These are phyloP conservation scores for Coprinopsis strossmayeri DNA, from an alignment of 768 basidiomycete species.

Conservation along the genomic window DNA sequence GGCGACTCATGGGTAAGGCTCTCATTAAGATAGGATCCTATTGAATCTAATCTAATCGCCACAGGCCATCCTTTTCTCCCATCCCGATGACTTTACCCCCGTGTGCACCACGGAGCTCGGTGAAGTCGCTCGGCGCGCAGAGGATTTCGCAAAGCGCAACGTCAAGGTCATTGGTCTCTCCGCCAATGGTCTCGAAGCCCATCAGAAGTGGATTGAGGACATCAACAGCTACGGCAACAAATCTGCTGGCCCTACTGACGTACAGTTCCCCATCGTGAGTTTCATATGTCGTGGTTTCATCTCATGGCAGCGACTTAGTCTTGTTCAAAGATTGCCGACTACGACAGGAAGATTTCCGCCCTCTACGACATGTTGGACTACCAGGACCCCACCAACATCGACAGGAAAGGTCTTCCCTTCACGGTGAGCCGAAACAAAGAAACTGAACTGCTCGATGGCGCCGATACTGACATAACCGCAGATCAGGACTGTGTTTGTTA, in stretches of 20 bases:
- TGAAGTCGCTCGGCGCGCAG: constrained; percentile 83
- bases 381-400: constrained; percentile 87
- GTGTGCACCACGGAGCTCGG: constrained; percentile 97
- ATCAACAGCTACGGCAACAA: constrained; percentile 77
- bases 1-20: constrained; percentile 77
- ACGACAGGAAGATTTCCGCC: constrained; percentile 75
- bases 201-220: constrained; percentile 84
- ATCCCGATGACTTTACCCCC: constrained; percentile 90
- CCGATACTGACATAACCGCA: constrained; percentile 19
- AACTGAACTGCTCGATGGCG: background rate
- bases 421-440: constrained; percentile 44
- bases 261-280: constrained; percentile 90
- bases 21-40: background rate
- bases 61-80: constrained; percentile 86
- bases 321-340: constrained; percentile 80
- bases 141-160: constrained; percentile 79
- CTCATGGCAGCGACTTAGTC: too few species aligned
- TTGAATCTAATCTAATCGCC: constrained; percentile 6
- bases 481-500: constrained; percentile 95
- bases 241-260: constrained; percentile 60
- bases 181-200: constrained; percentile 82
- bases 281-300: too few species aligned
- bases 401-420: constrained; percentile 86
- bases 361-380: constrained; percentile 96
- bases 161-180: constrained; percentile 94